These are phyloP conservation scores for Boletellus emodensis DNA, from an alignment of 768 basidiomycete genomes.

Conservation along the genomic window DNA sequence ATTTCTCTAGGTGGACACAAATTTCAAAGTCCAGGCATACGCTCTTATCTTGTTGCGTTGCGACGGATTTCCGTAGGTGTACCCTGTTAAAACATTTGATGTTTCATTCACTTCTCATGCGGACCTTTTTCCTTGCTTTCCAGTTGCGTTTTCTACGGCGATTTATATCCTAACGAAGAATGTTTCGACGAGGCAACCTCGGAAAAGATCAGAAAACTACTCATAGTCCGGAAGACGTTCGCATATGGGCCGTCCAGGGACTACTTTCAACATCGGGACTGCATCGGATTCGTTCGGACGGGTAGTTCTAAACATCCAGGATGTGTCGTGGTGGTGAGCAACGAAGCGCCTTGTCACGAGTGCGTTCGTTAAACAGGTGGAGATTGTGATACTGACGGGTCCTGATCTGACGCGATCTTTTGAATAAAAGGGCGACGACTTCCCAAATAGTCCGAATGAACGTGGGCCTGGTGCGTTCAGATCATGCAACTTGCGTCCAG, in stretches of 20 bases:
- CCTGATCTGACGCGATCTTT: not conserved
- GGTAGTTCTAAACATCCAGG: slow-evolving; percentile 54
- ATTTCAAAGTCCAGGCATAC: slow-evolving; percentile 82
- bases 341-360: slow-evolving; percentile 31
- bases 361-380: slow-evolving; percentile 3
- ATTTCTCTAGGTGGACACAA: slow-evolving; percentile 50
- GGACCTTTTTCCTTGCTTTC: not conserved
- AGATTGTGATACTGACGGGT: not conserved
- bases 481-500: slow-evolving; percentile 1
- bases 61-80: slow-evolving; percentile 68
- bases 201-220: slow-evolving; percentile 48
- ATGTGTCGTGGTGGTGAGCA: slow-evolving; percentile 72
- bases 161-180: slow-evolving; percentile 69
- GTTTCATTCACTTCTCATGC: not conserved
- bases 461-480: slow-evolving; percentile 52
- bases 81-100: not conserved
- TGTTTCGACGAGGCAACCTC: slow-evolving; percentile 56
- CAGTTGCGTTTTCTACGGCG: slow-evolving; percentile 87
- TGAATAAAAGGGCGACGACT: slow-evolving; percentile 3
- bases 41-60: slow-evolving; percentile 70
- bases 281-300: slow-evolving; percentile 71
- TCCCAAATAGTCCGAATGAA: slow-evolving; percentile 53
- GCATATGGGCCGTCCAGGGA: slow-evolving; percentile 65
- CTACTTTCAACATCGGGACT: slow-evolving; percentile 56
- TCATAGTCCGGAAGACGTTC: slow-evolving; percentile 58